Conservation (phyloP, 495 filamentous ascomycete species). For the Xylaria bambusicola region DNA sequence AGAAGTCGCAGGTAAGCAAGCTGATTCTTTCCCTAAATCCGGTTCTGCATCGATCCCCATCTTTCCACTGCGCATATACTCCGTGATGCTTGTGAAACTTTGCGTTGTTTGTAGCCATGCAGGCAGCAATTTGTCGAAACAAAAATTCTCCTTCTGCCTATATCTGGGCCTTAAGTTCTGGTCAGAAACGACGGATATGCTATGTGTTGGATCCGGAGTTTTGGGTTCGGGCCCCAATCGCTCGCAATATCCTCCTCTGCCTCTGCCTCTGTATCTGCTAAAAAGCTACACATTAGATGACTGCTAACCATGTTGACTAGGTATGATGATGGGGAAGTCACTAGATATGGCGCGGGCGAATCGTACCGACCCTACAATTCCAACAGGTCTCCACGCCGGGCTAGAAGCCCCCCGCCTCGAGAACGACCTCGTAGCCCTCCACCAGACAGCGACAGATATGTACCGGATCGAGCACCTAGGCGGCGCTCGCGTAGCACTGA, state of each 20-base stretch:
- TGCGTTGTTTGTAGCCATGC: background rate
- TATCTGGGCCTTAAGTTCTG: background rate
- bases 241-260: too few relatives aligned
- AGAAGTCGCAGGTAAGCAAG: conserved; percentile 44
- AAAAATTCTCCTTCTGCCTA: background rate
- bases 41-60: background rate
- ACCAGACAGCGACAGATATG: conserved; percentile 41
- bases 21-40: background rate
- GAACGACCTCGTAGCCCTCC: conserved; percentile 40
- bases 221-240: too few relatives aligned
- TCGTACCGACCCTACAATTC: conserved; percentile 55
- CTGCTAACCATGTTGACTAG: conserved; percentile 23
- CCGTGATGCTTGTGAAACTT: too few relatives aligned
- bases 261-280: too few relatives aligned
- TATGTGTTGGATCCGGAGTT: background rate
- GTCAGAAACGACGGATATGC: too few relatives aligned
- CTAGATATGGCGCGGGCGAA: conserved; percentile 58
- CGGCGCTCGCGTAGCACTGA: conserved; percentile 37
- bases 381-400: conserved; percentile 46
- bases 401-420: conserved; percentile 43
- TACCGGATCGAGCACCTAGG: conserved; percentile 37
- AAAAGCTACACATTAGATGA: background rate
- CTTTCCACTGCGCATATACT: background rate
- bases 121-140: background rate
- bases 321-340: conserved; percentile 58